phyloP scores from a whole-genome alignment of 768 basidiomycete genomes.

The Boletus rufocinnamomeus region DNA sequence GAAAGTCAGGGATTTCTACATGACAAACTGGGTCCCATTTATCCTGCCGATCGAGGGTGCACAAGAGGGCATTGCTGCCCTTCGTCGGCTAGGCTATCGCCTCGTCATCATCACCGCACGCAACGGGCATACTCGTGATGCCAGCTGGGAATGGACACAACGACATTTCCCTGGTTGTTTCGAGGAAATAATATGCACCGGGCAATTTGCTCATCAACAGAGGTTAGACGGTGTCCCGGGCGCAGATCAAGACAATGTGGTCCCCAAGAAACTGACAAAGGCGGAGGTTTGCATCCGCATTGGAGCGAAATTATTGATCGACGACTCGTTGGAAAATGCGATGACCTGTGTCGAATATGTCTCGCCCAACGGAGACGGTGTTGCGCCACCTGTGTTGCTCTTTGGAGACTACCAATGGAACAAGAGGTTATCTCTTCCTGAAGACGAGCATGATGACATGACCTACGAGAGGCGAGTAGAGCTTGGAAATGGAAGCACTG shows the following conservation, averaged over 20 bases:
- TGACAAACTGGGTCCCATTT: slow-evolving; percentile 47
- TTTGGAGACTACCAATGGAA: slow-evolving; percentile 84
- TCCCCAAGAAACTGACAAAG: slow-evolving; percentile 62
- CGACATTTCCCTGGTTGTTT: slow-evolving; percentile 66
- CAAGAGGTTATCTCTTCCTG: slow-evolving; percentile 50
- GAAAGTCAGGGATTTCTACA: slow-evolving; percentile 63
- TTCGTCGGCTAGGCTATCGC: slow-evolving; percentile 64
- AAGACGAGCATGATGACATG: slow-evolving; percentile 52
- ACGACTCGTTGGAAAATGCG: slow-evolving; percentile 82
- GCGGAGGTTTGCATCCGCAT: slow-evolving; percentile 70
- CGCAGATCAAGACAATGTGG: slow-evolving; percentile 33
- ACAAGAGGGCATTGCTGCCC: slow-evolving; percentile 51
- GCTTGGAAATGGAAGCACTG: slow-evolving; percentile 44
- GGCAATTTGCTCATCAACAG: slow-evolving; percentile 63
- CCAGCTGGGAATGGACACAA: slow-evolving; percentile 68
- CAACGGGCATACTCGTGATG: slow-evolving; percentile 50
- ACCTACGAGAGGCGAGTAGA: slow-evolving; percentile 52
- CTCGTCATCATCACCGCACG: slow-evolving; percentile 81
- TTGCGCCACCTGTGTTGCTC: slow-evolving; percentile 59
- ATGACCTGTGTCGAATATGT: slow-evolving; percentile 49
- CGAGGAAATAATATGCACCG: slow-evolving; percentile 67
- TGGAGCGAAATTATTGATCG: slow-evolving; percentile 66
- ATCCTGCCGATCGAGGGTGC: slow-evolving; percentile 63
- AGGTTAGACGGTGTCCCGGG: slow-evolving; percentile 14
- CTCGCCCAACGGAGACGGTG: slow-evolving; percentile 10